These are phyloP conservation scores for Nitzschia inconspicua DNA, from an alignment of 108 stramenopile genomes.

Conservation along the genomic window DNA sequence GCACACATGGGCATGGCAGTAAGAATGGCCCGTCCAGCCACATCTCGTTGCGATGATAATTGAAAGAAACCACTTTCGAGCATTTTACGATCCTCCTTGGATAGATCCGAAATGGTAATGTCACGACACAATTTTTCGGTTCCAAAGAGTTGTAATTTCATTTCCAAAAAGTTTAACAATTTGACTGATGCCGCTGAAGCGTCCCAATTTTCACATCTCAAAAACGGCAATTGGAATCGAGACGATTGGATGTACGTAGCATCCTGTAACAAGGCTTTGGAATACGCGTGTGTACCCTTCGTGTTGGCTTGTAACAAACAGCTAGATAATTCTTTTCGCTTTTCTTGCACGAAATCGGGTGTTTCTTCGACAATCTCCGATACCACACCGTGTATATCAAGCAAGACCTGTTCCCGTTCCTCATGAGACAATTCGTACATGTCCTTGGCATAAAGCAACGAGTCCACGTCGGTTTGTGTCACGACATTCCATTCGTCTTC, in stretches of 20 bases:
- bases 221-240: constrained; percentile 10
- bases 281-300: constrained; percentile 1
- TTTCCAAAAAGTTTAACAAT: constrained; percentile 12
- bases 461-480: constrained; percentile 16
- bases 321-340: constrained; percentile 3
- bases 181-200: neutral
- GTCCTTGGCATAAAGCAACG: constrained; percentile 13
- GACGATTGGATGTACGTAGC: constrained; percentile 9
- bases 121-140: neutral
- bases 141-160: constrained; percentile 15
- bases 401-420: constrained; percentile 7
- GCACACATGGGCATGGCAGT: constrained; percentile 11
- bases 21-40: constrained; percentile 15
- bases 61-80: constrained; percentile 22
- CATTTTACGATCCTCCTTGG: constrained; percentile 11
- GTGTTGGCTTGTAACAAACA: neutral
- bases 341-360: constrained; percentile 6
- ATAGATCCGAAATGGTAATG: constrained; percentile 4
- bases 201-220: constrained; percentile 12
- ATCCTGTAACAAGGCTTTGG: neutral
- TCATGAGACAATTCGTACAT: constrained; percentile 3
- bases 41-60: constrained; percentile 14
- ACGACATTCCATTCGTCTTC: constrained; percentile 2
- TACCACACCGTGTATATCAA: constrained; percentile 19
- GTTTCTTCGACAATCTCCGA: constrained; percentile 3